These are phyloP conservation scores for Dacryopinax spathularia DNA, from an alignment of 768 basidiomycete genomes.

Conservation along the genomic window DNA sequence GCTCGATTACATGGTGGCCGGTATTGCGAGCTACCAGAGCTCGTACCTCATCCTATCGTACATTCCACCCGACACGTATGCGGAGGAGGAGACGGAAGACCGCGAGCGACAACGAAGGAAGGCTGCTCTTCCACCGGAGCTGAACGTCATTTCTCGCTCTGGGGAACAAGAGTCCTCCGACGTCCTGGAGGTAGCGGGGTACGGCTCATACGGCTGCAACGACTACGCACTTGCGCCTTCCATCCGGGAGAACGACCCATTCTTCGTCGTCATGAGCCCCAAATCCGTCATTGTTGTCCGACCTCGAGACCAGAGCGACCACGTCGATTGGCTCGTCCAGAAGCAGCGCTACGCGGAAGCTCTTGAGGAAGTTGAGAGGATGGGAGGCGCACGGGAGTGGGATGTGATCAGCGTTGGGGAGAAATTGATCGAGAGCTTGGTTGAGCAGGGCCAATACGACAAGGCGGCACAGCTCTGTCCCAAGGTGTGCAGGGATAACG, in stretches of 20 bases:
- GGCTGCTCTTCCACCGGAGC: slow-evolving; percentile 80
- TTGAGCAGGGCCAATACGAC: slow-evolving; percentile 58
- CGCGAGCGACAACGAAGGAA: slow-evolving; percentile 64
- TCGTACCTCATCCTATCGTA: slow-evolving; percentile 84
- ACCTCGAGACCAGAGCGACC: slow-evolving; percentile 76
- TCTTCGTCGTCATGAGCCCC: slow-evolving; percentile 77
- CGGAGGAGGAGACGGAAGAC: slow-evolving; percentile 60
- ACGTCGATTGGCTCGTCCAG: slow-evolving; percentile 85
- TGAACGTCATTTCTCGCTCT: slow-evolving; percentile 74
- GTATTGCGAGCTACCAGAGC: slow-evolving; percentile 63
- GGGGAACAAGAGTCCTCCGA: slow-evolving; percentile 84
- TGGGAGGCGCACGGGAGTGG: slow-evolving; percentile 27
- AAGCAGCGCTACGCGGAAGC: slow-evolving; percentile 79
- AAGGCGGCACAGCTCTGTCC: slow-evolving; percentile 74
- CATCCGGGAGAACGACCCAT: slow-evolving; percentile 28
- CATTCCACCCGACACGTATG: slow-evolving; percentile 56
- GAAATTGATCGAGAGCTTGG: slow-evolving; percentile 74
- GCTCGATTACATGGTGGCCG: slow-evolving; percentile 89
- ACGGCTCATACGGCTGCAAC: slow-evolving; percentile 76
- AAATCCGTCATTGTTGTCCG: slow-evolving; percentile 76
- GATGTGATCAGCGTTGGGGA: slow-evolving; percentile 49
- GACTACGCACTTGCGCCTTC: slow-evolving; percentile 62
- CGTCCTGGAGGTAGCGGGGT: slow-evolving; percentile 63
- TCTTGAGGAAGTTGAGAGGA: slow-evolving; percentile 58
- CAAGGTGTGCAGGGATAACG: slow-evolving; percentile 69